Conservation (phyloP, 2,329 filamentous ascomycete species). For the Saccharata proteae region DNA sequence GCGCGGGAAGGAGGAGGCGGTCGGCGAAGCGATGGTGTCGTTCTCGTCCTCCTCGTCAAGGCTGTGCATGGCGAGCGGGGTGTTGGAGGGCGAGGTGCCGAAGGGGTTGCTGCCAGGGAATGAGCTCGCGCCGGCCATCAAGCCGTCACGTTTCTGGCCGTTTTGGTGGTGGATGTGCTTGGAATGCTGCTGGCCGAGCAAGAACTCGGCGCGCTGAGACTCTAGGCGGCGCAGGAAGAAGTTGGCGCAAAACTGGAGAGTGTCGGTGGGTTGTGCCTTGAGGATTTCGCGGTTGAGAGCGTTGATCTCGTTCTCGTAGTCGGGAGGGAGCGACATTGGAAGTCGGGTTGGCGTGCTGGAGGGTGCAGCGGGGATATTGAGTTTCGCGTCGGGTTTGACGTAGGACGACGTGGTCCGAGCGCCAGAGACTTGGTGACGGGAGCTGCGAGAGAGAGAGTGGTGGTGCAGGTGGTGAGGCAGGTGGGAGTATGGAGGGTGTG, state of each 20-base stretch:
- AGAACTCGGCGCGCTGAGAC: constrained; percentile 48
- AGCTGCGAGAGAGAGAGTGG: too few species aligned
- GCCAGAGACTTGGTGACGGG: too few species aligned
- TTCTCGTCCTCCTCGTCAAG: constrained; percentile 74
- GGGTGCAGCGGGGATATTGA: too few species aligned
- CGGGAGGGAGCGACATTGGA: constrained; percentile 27
- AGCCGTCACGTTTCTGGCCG: constrained; percentile 20
- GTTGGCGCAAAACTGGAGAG: constrained; percentile 59
- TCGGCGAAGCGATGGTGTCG: constrained; percentile 64
- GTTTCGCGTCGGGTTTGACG: too few species aligned
- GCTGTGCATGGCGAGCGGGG: constrained; percentile 42
- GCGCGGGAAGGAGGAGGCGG: constrained; percentile 36
- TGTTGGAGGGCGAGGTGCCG: constrained; percentile 30
- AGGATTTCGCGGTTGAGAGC: constrained; percentile 50
- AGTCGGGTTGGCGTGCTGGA: constrained; percentile 3
- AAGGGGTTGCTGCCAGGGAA: constrained; percentile 77
- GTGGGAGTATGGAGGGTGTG: too few species aligned
- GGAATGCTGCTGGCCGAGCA: constrained; percentile 38
- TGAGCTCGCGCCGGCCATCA: constrained; percentile 55
- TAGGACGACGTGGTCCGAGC: too few species aligned
- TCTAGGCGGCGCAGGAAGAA: constrained; percentile 55
- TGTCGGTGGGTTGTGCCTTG: constrained; percentile 47
- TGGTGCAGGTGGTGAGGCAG: too few species aligned
- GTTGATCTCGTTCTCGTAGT: constrained; percentile 47
- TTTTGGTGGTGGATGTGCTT: too few species aligned